Evolutionary conservation across 2,329 filamentous ascomycete species (phyloP).

Genomic region (Parafenestella ontariensis): DNA sequence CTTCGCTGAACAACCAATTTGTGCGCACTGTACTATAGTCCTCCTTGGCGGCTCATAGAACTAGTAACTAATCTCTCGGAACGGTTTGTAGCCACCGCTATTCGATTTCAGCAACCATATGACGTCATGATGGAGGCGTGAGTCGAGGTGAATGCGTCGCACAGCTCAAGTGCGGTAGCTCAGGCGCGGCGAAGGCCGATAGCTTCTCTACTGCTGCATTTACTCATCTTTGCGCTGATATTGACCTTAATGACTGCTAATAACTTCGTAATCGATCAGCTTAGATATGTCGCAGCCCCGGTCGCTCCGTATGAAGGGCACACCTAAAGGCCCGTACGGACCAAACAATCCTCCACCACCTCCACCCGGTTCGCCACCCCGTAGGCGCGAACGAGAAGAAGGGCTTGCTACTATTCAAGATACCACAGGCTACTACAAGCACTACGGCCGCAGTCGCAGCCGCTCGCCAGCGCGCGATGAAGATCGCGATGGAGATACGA

Average conservation of each 20-base stretch:
- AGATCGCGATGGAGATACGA: not conserved
- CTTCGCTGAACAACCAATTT: too few species aligned
- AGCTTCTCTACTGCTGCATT: too few species aligned
- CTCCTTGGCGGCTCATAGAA: too few species aligned
- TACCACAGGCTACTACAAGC: not conserved
- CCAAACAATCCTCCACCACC: slow-evolving; percentile 12
- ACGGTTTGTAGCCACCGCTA: not conserved
- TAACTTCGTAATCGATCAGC: not conserved
- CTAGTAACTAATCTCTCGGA: too few species aligned
- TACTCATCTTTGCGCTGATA: too few species aligned
- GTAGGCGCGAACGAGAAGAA: not conserved
- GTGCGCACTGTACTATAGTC: too few species aligned
- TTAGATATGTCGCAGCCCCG: not conserved
- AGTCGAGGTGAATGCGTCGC: not conserved
- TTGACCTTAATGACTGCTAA: not conserved
- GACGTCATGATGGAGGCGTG: not conserved
- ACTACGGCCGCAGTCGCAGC: not conserved
- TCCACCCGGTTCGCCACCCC: slow-evolving; percentile 1
- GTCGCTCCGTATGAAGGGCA: not conserved
- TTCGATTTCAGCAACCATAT: not conserved
- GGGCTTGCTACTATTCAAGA: not conserved
- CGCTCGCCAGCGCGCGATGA: slow-evolving; percentile 6
- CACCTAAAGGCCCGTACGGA: slow-evolving; percentile 5
- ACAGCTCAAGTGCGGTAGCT: not conserved
- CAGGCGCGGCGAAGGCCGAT: too few species aligned